phyloP scores from a whole-genome alignment of 2,329 filamentous ascomycete genomes.

The Bipolaris cookei region DNA sequence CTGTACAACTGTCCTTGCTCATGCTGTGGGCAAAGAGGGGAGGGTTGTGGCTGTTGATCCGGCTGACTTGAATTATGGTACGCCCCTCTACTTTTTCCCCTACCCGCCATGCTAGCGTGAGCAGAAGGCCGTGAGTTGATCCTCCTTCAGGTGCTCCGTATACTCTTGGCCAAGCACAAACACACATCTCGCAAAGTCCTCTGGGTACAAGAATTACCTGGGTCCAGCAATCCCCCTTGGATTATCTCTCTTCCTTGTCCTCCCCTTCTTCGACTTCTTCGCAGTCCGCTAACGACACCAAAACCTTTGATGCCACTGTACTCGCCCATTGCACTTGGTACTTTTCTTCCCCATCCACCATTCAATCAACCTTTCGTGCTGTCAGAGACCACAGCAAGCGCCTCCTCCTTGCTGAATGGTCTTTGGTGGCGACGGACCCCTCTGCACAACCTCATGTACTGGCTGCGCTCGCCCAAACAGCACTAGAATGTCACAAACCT shows the following conservation, averaged over 20 bases:
- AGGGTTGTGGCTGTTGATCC: constrained; percentile 60
- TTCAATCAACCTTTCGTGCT: constrained; percentile 47
- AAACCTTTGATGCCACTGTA: constrained; percentile 55
- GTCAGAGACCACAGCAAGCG: constrained; percentile 35
- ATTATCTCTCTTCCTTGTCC: constrained; percentile 25
- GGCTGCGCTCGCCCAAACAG: constrained; percentile 55
- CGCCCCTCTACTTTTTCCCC: background rate
- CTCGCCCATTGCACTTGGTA: constrained; percentile 63
- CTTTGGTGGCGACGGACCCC: constrained; percentile 49
- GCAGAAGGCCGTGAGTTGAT: constrained; percentile 4
- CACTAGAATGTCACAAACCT: constrained; percentile 53
- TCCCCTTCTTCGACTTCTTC: constrained; percentile 5
- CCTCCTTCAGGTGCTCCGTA: constrained; percentile 43
- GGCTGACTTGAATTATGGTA: constrained; percentile 57
- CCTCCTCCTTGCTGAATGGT: constrained; percentile 58
- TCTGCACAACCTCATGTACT: constrained; percentile 59
- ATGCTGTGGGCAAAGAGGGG: constrained; percentile 55
- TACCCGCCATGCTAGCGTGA: constrained; percentile 6
- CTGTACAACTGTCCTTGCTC: constrained; percentile 61
- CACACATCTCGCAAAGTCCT: constrained; percentile 50
- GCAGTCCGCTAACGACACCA: background rate
- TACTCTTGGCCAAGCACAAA: constrained; percentile 59
- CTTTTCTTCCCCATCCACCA: constrained; percentile 51
- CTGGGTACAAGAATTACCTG: constrained; percentile 56
- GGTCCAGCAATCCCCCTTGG: constrained; percentile 48